Conservation (phyloP, 768 basidiomycete species). For the Boletus fagicola region DNA sequence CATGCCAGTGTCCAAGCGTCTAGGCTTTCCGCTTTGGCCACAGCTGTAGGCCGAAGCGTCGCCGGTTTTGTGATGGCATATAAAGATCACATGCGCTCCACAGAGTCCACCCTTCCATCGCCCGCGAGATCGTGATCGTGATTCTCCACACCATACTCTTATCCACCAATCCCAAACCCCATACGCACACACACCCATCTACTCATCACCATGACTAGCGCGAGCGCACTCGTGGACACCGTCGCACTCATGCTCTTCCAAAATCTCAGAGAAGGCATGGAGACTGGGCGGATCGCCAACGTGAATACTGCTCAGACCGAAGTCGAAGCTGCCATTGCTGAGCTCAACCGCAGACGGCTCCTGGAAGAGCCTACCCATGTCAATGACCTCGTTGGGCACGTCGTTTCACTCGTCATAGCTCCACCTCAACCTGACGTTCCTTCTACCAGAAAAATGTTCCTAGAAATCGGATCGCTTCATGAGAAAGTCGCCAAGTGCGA, state of each 20-base stretch:
- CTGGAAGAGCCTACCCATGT: neutral
- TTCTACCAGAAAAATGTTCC: constrained; percentile 4
- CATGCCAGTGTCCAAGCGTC: constrained; percentile 18
- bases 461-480: constrained; percentile 8
- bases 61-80: constrained; percentile 4
- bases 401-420: neutral
- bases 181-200: neutral
- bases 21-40: constrained; percentile 15
- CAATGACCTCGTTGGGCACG: constrained; percentile 10
- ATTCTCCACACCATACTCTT: neutral
- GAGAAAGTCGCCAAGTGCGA: constrained; percentile 11
- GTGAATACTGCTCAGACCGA: constrained; percentile 1
- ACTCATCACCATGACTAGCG: constrained; percentile 7
- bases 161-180: neutral
- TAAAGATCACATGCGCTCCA: constrained; percentile 6
- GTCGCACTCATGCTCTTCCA: constrained; percentile 11
- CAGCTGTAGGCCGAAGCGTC: constrained; percentile 5
- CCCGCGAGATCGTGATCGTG: neutral
- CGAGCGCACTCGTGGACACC: neutral
- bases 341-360: constrained; percentile 1
- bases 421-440: neutral
- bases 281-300: constrained; percentile 11
- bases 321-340: constrained; percentile 12
- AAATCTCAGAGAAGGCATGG: constrained; percentile 10
- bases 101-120: neutral